These are phyloP conservation scores for Fomitopsis pinicola DNA, from an alignment of 1,284 basidiomycete species.

Conservation along the genomic window DNA sequence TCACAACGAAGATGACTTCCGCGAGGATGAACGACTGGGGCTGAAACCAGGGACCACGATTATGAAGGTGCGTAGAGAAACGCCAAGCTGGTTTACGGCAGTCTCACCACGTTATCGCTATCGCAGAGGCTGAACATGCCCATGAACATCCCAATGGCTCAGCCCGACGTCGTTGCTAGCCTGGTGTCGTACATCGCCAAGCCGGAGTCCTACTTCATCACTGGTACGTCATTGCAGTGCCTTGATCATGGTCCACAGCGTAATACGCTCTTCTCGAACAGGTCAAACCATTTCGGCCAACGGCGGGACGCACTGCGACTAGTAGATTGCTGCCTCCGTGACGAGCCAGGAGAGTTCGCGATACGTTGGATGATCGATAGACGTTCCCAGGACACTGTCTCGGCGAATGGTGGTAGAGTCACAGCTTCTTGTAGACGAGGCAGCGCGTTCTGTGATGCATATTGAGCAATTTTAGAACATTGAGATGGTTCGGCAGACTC, in stretches of 20 bases:
- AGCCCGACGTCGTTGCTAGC: conserved; percentile 3
- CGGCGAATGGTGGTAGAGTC: too few species aligned
- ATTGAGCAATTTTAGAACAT: too few species aligned
- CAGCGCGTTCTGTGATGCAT: too few species aligned
- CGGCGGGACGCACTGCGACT: conserved; percentile 4
- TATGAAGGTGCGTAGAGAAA: neutral
- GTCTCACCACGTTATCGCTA: neutral
- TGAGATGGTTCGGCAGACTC: too few species aligned
- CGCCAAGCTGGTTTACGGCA: too few species aligned
- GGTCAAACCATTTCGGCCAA: conserved; percentile 7
- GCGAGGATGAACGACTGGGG: neutral
- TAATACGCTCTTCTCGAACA: neutral
- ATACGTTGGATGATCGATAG: too few species aligned
- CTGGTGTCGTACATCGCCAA: conserved; percentile 11
- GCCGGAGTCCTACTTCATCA: conserved; percentile 10
- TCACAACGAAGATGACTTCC: neutral
- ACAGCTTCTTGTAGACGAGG: too few species aligned
- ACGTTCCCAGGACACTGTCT: too few species aligned
- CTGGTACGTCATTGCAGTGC: neutral
- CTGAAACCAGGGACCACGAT: neutral
- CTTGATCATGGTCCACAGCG: neutral
- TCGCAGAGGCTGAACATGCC: neutral
- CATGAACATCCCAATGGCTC: neutral
- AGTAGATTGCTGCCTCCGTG: neutral
- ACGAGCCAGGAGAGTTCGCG: too few species aligned